phyloP scores from a whole-genome alignment of 2,329 filamentous ascomycete species.

The Neodidymelliopsis sp. region DNA sequence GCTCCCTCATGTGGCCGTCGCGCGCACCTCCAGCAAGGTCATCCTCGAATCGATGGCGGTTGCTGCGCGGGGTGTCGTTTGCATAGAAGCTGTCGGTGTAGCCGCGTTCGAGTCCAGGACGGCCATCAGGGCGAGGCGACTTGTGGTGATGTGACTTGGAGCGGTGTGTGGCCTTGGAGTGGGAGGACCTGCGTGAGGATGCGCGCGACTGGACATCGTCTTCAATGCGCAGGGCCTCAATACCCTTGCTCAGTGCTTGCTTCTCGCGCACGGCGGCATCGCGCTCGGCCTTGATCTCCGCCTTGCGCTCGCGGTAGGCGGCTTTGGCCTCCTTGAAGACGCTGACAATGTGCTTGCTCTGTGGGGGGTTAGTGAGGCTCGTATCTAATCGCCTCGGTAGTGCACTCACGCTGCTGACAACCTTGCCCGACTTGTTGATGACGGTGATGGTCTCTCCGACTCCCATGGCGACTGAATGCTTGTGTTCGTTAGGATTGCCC shows the following conservation, averaged over 20 bases:
- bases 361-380: slow-evolving; percentile 10
- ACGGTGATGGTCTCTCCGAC: slow-evolving; percentile 81
- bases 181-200: slow-evolving; percentile 31
- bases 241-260: slow-evolving; percentile 63
- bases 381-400: slow-evolving; percentile 8
- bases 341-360: slow-evolving; percentile 89
- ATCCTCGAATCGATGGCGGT: slow-evolving; percentile 39
- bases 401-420: slow-evolving; percentile 80
- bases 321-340: slow-evolving; percentile 92
- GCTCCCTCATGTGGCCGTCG: slow-evolving; percentile 48
- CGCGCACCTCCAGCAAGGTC: slow-evolving; percentile 41
- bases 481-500: slow-evolving; percentile 17
- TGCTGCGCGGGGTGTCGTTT: slow-evolving; percentile 43
- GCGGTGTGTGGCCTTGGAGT: slow-evolving; percentile 27
- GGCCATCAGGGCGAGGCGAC: slow-evolving; percentile 22
- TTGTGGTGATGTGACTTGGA: slow-evolving; percentile 32
- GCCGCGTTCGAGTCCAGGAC: slow-evolving; percentile 54
- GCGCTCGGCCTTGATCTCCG: slow-evolving; percentile 76
- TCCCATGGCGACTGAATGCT: slow-evolving; percentile 39
- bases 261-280: slow-evolving; percentile 65
- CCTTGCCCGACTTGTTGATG: slow-evolving; percentile 89
- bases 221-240: slow-evolving; percentile 58
- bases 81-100: slow-evolving; percentile 54
- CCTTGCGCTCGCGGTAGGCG: slow-evolving; percentile 87
- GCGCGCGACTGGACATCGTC: slow-evolving; percentile 46